Evolutionary conservation across 768 basidiomycete species (phyloP).

Genomic region (Lactifluus hygrophoroides): DNA sequence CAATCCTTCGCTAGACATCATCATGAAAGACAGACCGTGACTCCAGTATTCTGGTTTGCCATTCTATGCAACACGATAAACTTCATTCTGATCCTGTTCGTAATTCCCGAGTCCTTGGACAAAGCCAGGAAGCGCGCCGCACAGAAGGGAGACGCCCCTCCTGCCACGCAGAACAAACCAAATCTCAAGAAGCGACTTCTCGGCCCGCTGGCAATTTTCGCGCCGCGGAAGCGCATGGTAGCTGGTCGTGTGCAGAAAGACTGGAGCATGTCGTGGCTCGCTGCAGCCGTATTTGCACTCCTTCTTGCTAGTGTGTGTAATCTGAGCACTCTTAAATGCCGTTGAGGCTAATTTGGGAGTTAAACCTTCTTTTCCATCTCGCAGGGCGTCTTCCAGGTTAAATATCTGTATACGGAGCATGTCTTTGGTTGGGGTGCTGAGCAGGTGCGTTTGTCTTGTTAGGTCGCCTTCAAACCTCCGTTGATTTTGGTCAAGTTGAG

Average conservation of each 20-base stretch:
- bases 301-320: constrained; percentile 52
- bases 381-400: constrained; percentile 63
- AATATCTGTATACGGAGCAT: constrained; percentile 73
- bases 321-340: not conserved
- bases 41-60: constrained; percentile 47
- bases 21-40: constrained; percentile 31
- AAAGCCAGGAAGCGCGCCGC: constrained; percentile 26
- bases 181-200: constrained; percentile 36
- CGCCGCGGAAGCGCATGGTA: constrained; percentile 43
- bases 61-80: constrained; percentile 38
- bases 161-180: constrained; percentile 27
- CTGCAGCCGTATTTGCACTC: constrained; percentile 52
- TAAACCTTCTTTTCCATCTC: not conserved
- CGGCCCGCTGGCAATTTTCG: constrained; percentile 60
- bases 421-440: constrained; percentile 60
- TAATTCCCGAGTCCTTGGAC: constrained; percentile 41
- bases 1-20: constrained; percentile 18
- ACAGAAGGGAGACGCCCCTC: constrained; percentile 38
- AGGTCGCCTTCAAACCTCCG: not conserved
- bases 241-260: constrained; percentile 37
- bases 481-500: constrained; percentile 39
- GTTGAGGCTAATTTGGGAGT: constrained; percentile 2
- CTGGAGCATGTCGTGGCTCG: constrained; percentile 68
- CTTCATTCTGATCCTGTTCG: constrained; percentile 50
- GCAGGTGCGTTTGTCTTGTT: constrained; percentile 31